Evolutionary conservation across 352 stramenopile genomes (phyloP).

Genomic region (Globisporangium spinosum): DNA sequence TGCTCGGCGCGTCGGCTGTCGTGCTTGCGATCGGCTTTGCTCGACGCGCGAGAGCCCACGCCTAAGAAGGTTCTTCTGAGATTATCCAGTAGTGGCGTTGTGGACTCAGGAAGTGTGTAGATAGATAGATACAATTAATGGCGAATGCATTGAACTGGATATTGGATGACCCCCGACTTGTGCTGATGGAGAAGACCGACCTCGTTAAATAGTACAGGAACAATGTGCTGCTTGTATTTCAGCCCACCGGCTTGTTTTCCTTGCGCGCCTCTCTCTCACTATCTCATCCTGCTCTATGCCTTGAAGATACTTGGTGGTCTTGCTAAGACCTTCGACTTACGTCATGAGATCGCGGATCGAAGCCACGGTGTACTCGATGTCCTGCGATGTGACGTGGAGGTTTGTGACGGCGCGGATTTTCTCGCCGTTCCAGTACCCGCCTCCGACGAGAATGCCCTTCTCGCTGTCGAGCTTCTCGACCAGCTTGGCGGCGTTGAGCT

Average conservation of each 20-base stretch:
- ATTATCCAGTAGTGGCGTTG: background rate
- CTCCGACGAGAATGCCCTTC: slow-evolving; percentile 66
- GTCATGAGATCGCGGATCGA: slow-evolving; percentile 56
- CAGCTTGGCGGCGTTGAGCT: slow-evolving; percentile 51
- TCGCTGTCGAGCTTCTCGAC: slow-evolving; percentile 54
- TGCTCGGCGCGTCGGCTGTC: slow-evolving; percentile 35
- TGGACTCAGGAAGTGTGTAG: background rate
- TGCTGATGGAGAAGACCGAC: background rate
- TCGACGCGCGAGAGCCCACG: slow-evolving; percentile 28
- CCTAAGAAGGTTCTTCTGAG: background rate
- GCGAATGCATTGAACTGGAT: background rate
- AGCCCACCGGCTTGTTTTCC: background rate
- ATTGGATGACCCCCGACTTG: background rate
- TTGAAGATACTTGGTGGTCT: background rate
- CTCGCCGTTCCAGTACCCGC: slow-evolving; percentile 55
- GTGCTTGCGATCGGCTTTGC: slow-evolving; percentile 39
- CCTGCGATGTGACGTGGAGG: slow-evolving; percentile 59
- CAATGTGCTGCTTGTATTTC: background rate
- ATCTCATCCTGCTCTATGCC: background rate
- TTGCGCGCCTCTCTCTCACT: background rate
- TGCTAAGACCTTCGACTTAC: slow-evolving; percentile 13
- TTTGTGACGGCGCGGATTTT: slow-evolving; percentile 72
- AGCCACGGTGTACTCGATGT: slow-evolving; percentile 60
- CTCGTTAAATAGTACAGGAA: background rate
- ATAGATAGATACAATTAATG: slow-evolving; percentile 2